phyloP scores from a whole-genome alignment of 2,329 filamentous ascomycete species.

The Clarireedia homoeocarpa region DNA sequence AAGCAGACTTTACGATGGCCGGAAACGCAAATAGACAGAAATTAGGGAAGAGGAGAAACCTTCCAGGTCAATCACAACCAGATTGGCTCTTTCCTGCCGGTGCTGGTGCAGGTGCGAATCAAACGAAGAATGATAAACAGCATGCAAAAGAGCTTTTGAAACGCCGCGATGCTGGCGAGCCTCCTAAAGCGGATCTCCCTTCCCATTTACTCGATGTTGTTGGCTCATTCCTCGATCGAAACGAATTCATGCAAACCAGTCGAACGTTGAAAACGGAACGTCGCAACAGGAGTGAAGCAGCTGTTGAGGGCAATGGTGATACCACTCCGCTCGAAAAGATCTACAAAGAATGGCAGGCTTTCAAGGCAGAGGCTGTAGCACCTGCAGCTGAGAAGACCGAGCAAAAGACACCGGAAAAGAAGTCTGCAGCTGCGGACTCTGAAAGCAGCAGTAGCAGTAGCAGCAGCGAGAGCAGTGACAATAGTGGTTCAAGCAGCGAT shows the following conservation, averaged over 20 bases:
- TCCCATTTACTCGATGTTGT: conserved; percentile 59
- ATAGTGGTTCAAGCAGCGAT: conserved; percentile 24
- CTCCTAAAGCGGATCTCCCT: conserved; percentile 37
- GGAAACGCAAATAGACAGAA: conserved; percentile 29
- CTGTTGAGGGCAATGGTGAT: conserved; percentile 38
- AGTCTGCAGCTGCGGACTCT: conserved; percentile 21
- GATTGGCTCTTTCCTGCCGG: conserved; percentile 28
- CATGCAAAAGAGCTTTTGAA: conserved; percentile 25
- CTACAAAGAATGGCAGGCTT: conserved; percentile 34
- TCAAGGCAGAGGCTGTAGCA: conserved; percentile 15
- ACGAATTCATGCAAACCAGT: conserved; percentile 56
- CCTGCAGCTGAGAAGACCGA: conserved; percentile 13
- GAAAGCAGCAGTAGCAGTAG: conserved; percentile 19
- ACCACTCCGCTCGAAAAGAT: conserved; percentile 30
- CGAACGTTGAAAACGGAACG: conserved; percentile 56
- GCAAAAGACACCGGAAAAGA: conserved; percentile 20
- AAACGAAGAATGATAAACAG: conserved; percentile 25
- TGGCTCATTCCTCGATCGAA: conserved; percentile 56
- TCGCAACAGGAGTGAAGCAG: conserved; percentile 31
- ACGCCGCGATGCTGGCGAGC: conserved; percentile 18
- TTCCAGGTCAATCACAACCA: conserved; percentile 20
- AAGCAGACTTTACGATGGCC: conserved; percentile 13
- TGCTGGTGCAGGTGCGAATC: conserved; percentile 16
- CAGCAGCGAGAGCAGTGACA: conserved; percentile 26
- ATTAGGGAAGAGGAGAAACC: conserved; percentile 26